phyloP scores from a whole-genome alignment of 176 grass and related monocot genomes.

The Paspalum vaginatum region DNA sequence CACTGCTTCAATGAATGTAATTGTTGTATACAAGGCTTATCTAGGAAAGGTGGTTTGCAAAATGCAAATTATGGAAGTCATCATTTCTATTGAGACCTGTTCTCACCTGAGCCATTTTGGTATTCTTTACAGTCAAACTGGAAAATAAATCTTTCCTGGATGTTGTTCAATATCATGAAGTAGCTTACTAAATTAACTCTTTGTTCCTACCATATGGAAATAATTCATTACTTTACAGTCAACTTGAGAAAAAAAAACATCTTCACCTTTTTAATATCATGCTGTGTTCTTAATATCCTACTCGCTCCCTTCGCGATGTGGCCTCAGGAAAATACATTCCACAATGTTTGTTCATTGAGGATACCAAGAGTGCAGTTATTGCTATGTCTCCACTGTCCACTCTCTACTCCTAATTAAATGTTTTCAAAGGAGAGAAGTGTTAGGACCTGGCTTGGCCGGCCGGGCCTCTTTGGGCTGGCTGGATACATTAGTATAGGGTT shows the following conservation, averaged over 20 bases:
- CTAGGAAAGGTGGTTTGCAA: conserved; percentile 1
- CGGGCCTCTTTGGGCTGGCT: too few species aligned
- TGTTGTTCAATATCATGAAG: not conserved
- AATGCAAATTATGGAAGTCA: conserved; percentile 8
- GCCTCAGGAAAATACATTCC: too few species aligned
- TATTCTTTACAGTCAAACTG: not conserved
- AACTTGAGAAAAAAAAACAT: not conserved
- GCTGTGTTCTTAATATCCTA: conserved; percentile 16
- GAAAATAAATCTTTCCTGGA: not conserved
- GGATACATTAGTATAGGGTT: too few species aligned
- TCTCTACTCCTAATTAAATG: too few species aligned
- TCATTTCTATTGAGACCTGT: not conserved
- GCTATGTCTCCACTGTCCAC: too few species aligned
- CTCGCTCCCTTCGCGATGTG: too few species aligned
- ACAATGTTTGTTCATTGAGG: too few species aligned
- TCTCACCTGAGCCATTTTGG: conserved; percentile 3
- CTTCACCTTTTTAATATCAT: conserved; percentile 15
- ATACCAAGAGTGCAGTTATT: too few species aligned
- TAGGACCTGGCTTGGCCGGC: too few species aligned
- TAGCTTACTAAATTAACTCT: not conserved
- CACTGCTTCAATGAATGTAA: not conserved
- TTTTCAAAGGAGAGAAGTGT: too few species aligned
- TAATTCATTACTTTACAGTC: not conserved
- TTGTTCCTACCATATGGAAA: not conserved
- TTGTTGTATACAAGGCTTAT: not conserved